phyloP scores from a whole-genome alignment of 2,329 filamentous ascomycete genomes.

The Chaetomiaceae sp. region DNA sequence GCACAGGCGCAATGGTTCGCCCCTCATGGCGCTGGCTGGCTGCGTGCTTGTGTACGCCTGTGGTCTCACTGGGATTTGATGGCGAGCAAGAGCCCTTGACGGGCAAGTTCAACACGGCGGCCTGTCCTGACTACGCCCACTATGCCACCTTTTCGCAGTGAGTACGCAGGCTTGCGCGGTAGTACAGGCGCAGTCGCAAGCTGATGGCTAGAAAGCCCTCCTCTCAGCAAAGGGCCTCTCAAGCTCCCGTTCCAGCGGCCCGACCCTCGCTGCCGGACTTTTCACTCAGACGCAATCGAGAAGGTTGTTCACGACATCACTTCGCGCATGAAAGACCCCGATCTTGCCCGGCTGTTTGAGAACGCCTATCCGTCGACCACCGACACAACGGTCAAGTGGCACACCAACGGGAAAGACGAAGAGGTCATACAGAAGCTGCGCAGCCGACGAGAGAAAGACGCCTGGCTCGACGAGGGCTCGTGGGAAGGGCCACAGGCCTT shows the following conservation, averaged over 20 bases:
- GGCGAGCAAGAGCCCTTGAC: conserved; percentile 27
- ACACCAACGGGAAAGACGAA: conserved; percentile 54
- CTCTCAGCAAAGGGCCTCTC: conserved; percentile 73
- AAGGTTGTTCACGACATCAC: conserved; percentile 80
- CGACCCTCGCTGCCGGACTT: conserved; percentile 74
- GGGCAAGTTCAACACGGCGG: conserved; percentile 32
- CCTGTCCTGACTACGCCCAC: conserved; percentile 59
- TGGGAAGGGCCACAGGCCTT: conserved; percentile 89
- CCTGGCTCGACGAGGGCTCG: conserved; percentile 44
- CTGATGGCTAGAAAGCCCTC: conserved; percentile 48
- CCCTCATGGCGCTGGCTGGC: conserved; percentile 14
- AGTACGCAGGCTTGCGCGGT: conserved; percentile 26
- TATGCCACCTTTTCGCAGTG: conserved; percentile 56
- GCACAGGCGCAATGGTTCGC: conserved; percentile 4
- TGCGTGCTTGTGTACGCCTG: conserved; percentile 16
- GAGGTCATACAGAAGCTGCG: conserved; percentile 34
- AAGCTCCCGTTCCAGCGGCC: conserved; percentile 82
- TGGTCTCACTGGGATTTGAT: conserved; percentile 10
- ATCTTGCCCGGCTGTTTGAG: conserved; percentile 87
- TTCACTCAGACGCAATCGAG: conserved; percentile 80
- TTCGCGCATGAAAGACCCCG: conserved; percentile 70
- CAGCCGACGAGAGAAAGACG: conserved; percentile 13
- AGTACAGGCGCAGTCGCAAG: conserved; percentile 13
- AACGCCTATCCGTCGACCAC: conserved; percentile 91
- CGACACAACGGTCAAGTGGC: conserved; percentile 85